These are phyloP conservation scores for Penicillium sp. DNA, from an alignment of 2,329 filamentous ascomycete genomes.

Conservation along the genomic window DNA sequence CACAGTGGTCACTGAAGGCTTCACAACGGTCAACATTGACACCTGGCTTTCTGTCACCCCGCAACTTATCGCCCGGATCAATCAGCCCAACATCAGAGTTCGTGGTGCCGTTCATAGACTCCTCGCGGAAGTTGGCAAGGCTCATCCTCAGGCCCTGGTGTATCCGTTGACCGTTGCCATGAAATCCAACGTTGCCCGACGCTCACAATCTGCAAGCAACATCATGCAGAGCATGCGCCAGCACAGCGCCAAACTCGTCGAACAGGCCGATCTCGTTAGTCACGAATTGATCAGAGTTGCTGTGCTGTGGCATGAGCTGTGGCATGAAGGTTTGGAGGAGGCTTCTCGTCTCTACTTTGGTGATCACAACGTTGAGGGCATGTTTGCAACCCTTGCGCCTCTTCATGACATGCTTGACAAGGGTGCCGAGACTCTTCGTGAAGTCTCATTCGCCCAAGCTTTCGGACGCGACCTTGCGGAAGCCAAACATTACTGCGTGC, in stretches of 20 bases:
- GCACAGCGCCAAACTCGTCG: slow-evolving; percentile 87
- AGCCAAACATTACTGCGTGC: slow-evolving; percentile 92
- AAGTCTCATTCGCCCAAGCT: slow-evolving; percentile 96
- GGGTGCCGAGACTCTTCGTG: slow-evolving; percentile 88
- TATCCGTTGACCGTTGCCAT: slow-evolving; percentile 97
- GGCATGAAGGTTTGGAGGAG: slow-evolving; percentile 97
- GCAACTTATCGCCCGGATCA: slow-evolving; percentile 95
- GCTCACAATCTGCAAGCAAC: slow-evolving; percentile 82
- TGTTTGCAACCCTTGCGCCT: slow-evolving; percentile 88
- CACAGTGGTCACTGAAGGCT: slow-evolving; percentile 82
- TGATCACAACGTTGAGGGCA: slow-evolving; percentile 94
- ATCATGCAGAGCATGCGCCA: slow-evolving; percentile 99
- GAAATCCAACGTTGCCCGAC: slow-evolving; percentile 85
- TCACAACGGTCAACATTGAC: slow-evolving; percentile 88
- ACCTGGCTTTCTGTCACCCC: slow-evolving; percentile 99
- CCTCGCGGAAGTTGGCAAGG: slow-evolving; percentile 86
- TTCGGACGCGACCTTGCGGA: slow-evolving; percentile 95
- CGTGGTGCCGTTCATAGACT: slow-evolving; percentile 90
- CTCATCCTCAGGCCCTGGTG: slow-evolving; percentile 92
- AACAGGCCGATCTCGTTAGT: slow-evolving; percentile 93
- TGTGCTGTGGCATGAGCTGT: slow-evolving; percentile 97
- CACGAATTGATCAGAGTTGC: slow-evolving; percentile 96
- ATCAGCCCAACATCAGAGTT: slow-evolving; percentile 87
- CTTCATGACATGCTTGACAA: slow-evolving; percentile 88
- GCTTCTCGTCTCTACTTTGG: slow-evolving; percentile 96